Evolutionary conservation across 2,329 filamentous ascomycete genomes (phyloP).

Genomic region (Epichloe baconii): DNA sequence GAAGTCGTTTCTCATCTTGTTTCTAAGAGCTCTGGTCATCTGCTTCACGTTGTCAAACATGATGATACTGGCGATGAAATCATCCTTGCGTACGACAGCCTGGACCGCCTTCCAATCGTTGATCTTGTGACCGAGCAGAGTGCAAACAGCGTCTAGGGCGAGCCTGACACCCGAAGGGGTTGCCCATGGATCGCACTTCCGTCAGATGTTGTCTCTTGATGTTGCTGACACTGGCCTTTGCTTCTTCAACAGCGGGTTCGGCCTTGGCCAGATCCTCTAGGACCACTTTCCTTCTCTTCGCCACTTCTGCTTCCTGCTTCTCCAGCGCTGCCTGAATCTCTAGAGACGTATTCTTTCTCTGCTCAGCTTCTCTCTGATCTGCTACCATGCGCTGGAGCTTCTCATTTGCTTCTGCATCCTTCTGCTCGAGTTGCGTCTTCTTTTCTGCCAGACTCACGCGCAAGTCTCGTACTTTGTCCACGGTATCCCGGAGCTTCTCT

Average conservation of each 20-base stretch:
- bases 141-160: conserved; percentile 92
- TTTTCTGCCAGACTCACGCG: conserved; percentile 86
- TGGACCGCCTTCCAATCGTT: conserved; percentile 87
- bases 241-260: conserved; percentile 84
- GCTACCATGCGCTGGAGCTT: conserved; percentile 96
- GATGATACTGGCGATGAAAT: conserved; percentile 96
- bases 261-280: conserved; percentile 77
- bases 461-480: conserved; percentile 91
- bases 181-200: conserved; percentile 94
- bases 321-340: conserved; percentile 81
- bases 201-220: conserved; percentile 96
- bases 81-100: conserved; percentile 75
- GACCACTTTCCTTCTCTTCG: conserved; percentile 70
- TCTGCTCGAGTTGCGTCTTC: conserved; percentile 82
- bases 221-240: conserved; percentile 92
- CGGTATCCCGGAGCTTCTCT: conserved; percentile 91
- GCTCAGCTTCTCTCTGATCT: conserved; percentile 88
- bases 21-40: conserved; percentile 73
- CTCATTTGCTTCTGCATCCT: conserved; percentile 91
- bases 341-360: conserved; percentile 74
- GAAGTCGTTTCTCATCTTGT: conserved; percentile 88
- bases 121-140: conserved; percentile 79
- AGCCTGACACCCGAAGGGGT: conserved; percentile 83
- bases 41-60: conserved; percentile 91
- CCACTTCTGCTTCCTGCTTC: conserved; percentile 80